Conservation (phyloP, 345 rosid species). For the Heritiera littoralis region DNA sequence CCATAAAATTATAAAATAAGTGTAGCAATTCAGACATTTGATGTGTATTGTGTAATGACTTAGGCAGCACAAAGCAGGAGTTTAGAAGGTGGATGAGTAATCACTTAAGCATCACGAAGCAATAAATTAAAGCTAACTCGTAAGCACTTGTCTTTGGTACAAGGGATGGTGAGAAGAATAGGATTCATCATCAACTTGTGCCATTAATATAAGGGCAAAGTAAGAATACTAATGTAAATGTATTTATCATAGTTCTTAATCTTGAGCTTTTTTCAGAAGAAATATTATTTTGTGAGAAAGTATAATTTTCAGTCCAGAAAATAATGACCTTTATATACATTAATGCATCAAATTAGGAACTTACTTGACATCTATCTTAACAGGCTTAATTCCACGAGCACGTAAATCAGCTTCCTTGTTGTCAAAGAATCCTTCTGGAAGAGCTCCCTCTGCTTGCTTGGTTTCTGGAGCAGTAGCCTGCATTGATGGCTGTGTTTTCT, state of each 20-base stretch:
- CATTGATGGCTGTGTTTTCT: constrained; percentile 28
- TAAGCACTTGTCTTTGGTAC: constrained; percentile 1
- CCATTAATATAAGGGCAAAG: neutral
- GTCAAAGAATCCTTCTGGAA: constrained; percentile 93
- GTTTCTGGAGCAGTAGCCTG: constrained; percentile 37
- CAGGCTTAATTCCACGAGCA: constrained; percentile 92
- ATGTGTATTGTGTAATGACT: neutral
- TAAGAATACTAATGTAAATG: neutral
- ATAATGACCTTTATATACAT: neutral
- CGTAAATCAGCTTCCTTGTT: constrained; percentile 93
- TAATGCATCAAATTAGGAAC: constrained; percentile 27
- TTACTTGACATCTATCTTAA: constrained; percentile 90
- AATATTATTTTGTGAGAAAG: neutral
- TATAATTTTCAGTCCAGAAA: neutral
- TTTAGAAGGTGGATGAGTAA: neutral
- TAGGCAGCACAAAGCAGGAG: neutral
- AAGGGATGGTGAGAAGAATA: neutral
- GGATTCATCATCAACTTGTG: neutral
- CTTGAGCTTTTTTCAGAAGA: neutral
- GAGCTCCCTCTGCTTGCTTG: constrained; percentile 63
- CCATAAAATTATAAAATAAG: neutral
- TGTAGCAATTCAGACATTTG: neutral
- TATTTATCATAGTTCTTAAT: neutral
- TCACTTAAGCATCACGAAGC: neutral
- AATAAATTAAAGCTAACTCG: neutral